These are phyloP conservation scores for Quercus agrifolia DNA, from an alignment of 306 rosid species.

Conservation along the genomic window DNA sequence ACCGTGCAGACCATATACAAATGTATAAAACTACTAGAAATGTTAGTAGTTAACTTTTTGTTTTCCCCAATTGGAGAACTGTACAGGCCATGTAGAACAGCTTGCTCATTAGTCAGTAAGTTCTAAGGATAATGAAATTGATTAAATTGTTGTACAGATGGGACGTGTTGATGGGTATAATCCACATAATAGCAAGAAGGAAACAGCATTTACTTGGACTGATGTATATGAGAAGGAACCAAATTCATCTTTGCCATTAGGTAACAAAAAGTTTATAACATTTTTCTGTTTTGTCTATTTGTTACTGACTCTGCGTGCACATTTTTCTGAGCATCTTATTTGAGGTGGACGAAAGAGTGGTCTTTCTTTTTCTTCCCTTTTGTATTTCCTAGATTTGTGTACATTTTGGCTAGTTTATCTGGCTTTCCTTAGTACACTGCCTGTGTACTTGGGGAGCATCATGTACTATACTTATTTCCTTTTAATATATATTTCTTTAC, in stretches of 20 bases:
- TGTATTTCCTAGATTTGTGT: no score
- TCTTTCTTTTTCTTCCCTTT: no score
- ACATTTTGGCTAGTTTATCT: no score
- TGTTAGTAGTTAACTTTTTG: not conserved
- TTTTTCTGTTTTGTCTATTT: not conserved
- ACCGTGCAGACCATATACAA: no score
- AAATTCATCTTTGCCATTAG: slow-evolving; percentile 39
- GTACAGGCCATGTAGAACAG: not conserved
- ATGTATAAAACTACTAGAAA: not conserved
- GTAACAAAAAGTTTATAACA: slow-evolving; percentile 29
- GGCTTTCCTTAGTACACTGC: no score
- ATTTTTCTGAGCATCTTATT: not conserved
- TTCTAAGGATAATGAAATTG: slow-evolving; percentile 14
- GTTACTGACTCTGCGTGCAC: not conserved
- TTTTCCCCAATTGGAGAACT: no score
- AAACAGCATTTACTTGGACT: slow-evolving; percentile 65
- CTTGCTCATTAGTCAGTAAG: not conserved
- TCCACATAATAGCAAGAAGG: slow-evolving; percentile 61
- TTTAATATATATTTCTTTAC: no score
- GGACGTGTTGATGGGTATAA: slow-evolving; percentile 87
- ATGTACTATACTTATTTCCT: no score
- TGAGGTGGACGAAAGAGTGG: not conserved
- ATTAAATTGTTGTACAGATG: slow-evolving; percentile 57
- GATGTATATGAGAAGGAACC: slow-evolving; percentile 59
- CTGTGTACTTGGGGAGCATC: no score